These are phyloP conservation scores for Boehmeria nivea DNA, from an alignment of 306 rosid species.

Conservation along the genomic window DNA sequence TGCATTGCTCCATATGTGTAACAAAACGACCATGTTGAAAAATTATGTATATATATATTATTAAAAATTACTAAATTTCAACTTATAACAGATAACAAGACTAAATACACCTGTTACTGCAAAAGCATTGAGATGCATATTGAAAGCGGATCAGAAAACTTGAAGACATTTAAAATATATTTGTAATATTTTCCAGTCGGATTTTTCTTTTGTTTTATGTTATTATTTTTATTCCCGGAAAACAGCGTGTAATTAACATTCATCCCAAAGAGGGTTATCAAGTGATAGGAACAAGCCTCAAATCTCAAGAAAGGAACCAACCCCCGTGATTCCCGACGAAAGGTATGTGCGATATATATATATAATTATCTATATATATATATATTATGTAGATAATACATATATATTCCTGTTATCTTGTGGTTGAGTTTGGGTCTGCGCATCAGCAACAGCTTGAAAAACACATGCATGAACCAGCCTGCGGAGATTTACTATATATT, in stretches of 20 bases:
- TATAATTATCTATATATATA: neutral
- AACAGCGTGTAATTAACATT: conserved; percentile 13
- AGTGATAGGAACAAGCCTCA: conserved; percentile 13
- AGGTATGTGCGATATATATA: conserved; percentile 9
- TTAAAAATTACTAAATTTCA: no score
- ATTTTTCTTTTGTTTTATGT: neutral
- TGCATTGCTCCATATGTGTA: no score
- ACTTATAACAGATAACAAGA: no score
- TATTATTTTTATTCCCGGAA: neutral
- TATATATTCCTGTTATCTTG: conserved; percentile 25
- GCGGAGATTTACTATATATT: neutral
- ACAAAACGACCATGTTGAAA: no score
- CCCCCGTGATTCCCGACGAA: conserved; percentile 69
- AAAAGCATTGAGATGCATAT: no score
- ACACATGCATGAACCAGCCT: conserved; percentile 33
- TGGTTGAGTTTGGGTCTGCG: conserved; percentile 31
- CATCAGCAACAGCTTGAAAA: conserved; percentile 46
- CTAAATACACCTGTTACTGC: no score
- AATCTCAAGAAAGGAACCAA: conserved; percentile 38
- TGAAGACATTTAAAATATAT: neutral
- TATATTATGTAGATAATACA: neutral
- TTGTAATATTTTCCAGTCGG: neutral
- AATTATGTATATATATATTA: no score
- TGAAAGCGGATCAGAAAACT: conserved; percentile 1
- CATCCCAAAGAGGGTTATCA: neutral